Evolutionary conservation across 2,329 filamentous ascomycete species (phyloP).

Genomic region (Venturia aucupariae): DNA sequence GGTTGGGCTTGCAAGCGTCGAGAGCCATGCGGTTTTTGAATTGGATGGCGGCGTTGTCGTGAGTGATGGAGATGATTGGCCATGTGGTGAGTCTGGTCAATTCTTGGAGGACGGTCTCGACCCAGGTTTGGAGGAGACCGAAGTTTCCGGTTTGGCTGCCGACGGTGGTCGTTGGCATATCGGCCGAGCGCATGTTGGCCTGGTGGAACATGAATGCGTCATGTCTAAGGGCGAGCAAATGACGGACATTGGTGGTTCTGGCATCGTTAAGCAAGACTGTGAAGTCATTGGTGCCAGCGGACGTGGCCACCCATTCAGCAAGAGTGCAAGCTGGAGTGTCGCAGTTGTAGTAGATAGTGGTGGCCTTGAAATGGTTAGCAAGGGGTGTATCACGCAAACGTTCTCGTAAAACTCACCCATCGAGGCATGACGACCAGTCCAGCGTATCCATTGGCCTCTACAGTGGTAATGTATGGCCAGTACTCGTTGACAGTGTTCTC

Average conservation of each 20-base stretch:
- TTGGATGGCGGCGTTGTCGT: slow-evolving; percentile 7
- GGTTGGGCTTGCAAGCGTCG: slow-evolving; percentile 37
- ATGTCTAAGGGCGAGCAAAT: slow-evolving; percentile 6
- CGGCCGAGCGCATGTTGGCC: slow-evolving; percentile 9
- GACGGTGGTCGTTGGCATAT: not conserved
- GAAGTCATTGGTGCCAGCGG: not conserved
- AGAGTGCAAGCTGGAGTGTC: slow-evolving; percentile 4
- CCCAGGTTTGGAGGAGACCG: slow-evolving; percentile 10
- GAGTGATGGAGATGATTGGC: slow-evolving; percentile 11
- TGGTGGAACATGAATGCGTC: slow-evolving; percentile 14
- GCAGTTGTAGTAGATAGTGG: slow-evolving; percentile 13
- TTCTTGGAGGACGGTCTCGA: slow-evolving; percentile 9
- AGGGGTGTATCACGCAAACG: not conserved
- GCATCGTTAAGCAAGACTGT: not conserved
- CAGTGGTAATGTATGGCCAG: slow-evolving; percentile 9
- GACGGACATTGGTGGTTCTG: not conserved
- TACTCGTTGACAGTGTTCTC: slow-evolving; percentile 3
- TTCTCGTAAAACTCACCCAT: slow-evolving; percentile 18
- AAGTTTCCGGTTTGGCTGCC: slow-evolving; percentile 20
- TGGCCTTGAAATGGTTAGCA: not conserved
- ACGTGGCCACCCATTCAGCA: slow-evolving; percentile 8
- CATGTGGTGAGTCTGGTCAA: slow-evolving; percentile 4
- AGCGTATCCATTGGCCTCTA: slow-evolving; percentile 9
- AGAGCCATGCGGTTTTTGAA: slow-evolving; percentile 10
- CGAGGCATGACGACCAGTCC: slow-evolving; percentile 8